Base-by-base conservation (phyloP, 2,329 filamentous ascomycete genomes). In the Penicillium janthinellum region DNA sequence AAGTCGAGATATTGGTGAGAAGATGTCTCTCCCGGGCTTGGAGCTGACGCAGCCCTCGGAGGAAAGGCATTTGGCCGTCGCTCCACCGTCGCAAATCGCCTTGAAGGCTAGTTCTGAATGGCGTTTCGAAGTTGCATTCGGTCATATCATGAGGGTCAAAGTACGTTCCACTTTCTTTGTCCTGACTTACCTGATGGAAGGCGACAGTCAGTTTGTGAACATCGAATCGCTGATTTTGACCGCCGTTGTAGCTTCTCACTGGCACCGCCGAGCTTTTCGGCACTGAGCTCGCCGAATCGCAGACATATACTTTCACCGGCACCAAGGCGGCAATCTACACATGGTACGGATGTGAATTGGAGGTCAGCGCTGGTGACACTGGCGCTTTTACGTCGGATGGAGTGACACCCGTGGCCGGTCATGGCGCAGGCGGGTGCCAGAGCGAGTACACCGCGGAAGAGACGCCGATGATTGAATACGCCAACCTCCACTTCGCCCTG, bases 211-310 rank as follows among this genome's bases (percentile, higher is more conserved):
- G 17, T 2, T 31, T 28, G 31, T 15, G 45, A 20, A 25, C 22
- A 25, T 28, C 1, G 31, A 22, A 44, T 34, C 15, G 17, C 64
- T 67, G 10, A 68, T 41, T 20, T 54, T 12, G 35, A 54, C 15
- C 14, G 47, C 38, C 38, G 14, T 20, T 17, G 12, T 42, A 92
- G 80, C 82, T 98, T 28, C 78, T 91, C 57, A 86, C 84, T 37
- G 95, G 95, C 62, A 92, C 89, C 1, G 95, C 94, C 51, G 95
- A 99, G 77, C 87, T 96, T 71, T 96, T 98, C 73, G 95, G 95
- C 73, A 93, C 94, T 57, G 95, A 99, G 79, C 89, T 99, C 45
- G 92, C 92, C 11, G 84, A 86, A 10, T 90, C 89, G 58, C 89
- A 90, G 54, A 83, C 86, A 10, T 98, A 98, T 79, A 88, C 83